Evolutionary conservation across 768 basidiomycete genomes (phyloP).

Genomic region (Favolaschia claudopus): DNA sequence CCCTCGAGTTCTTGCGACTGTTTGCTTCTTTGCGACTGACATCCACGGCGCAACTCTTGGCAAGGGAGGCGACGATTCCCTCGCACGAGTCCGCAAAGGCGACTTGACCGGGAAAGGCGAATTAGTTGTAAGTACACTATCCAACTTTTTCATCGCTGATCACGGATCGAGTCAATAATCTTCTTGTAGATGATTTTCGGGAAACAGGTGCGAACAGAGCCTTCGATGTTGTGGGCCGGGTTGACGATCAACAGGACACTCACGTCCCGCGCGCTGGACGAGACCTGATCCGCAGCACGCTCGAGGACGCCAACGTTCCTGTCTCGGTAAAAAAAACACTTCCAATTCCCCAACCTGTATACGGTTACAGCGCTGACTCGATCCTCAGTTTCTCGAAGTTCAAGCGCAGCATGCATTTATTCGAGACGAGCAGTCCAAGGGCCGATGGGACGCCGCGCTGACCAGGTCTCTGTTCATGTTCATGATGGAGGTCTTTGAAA

Average conservation of each 20-base stretch:
- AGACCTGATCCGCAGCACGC: constrained; percentile 79
- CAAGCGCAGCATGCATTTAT: constrained; percentile 98
- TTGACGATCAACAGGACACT: constrained; percentile 66
- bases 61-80: constrained; percentile 84
- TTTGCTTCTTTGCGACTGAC: constrained; percentile 97
- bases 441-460: constrained; percentile 94
- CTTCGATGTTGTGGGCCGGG: constrained; percentile 1
- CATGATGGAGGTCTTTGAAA: constrained; percentile 94
- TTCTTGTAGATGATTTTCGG: constrained; percentile 87
- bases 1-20: constrained; percentile 77
- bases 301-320: constrained; percentile 82
- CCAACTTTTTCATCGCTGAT: neutral
- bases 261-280: constrained; percentile 90
- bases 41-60: constrained; percentile 90
- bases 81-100: constrained; percentile 75
- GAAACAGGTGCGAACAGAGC: constrained; percentile 66
- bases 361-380: neutral
- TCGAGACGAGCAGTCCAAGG: constrained; percentile 90
- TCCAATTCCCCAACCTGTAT: neutral
- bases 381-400: constrained; percentile 84
- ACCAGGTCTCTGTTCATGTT: constrained; percentile 80
- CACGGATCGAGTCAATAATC: neutral
- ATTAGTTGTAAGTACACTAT: constrained; percentile 65
- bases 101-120: constrained; percentile 84
- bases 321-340: constrained; percentile 62